Conservation (phyloP, 2,329 filamentous ascomycete genomes). For the Ramichloridium luteum region DNA sequence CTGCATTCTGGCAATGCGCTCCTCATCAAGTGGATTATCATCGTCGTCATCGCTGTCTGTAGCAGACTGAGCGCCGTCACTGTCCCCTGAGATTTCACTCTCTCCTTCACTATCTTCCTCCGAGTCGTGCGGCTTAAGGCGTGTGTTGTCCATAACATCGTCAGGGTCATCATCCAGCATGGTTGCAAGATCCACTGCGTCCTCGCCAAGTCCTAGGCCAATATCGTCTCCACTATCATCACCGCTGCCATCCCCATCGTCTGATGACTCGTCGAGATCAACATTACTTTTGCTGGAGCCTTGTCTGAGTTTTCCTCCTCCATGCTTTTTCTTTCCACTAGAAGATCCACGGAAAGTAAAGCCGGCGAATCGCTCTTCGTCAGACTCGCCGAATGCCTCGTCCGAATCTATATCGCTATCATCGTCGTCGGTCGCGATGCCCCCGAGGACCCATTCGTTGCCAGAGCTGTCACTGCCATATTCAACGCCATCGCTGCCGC, state of each 20-base stretch:
- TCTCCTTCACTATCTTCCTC: conserved; percentile 16
- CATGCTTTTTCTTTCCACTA: conserved; percentile 31
- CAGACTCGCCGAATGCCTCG: conserved; percentile 79
- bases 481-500: conserved; percentile 38
- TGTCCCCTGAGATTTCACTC: conserved; percentile 25
- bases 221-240: conserved; percentile 42
- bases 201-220: conserved; percentile 39
- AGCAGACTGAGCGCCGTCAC: conserved; percentile 41
- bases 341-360: conserved; percentile 56
- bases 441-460: conserved; percentile 71
- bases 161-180: conserved; percentile 46
- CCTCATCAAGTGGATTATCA: conserved; percentile 37
- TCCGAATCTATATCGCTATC: conserved; percentile 61
- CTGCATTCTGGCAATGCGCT: conserved; percentile 51
- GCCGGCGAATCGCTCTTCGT: conserved; percentile 72
- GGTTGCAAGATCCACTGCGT: conserved; percentile 50
- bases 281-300: conserved; percentile 28
- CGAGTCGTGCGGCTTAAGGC: conserved; percentile 23
- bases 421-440: conserved; percentile 49
- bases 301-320: conserved; percentile 31
- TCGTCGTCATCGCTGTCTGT: conserved; percentile 36
- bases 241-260: conserved; percentile 32
- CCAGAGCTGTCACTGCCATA: conserved; percentile 76
- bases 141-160: conserved; percentile 28
- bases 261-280: conserved; percentile 38